Evolutionary conservation across 2,329 filamentous ascomycete genomes (phyloP).

Genomic region (Penicillium sclerotigenum): DNA sequence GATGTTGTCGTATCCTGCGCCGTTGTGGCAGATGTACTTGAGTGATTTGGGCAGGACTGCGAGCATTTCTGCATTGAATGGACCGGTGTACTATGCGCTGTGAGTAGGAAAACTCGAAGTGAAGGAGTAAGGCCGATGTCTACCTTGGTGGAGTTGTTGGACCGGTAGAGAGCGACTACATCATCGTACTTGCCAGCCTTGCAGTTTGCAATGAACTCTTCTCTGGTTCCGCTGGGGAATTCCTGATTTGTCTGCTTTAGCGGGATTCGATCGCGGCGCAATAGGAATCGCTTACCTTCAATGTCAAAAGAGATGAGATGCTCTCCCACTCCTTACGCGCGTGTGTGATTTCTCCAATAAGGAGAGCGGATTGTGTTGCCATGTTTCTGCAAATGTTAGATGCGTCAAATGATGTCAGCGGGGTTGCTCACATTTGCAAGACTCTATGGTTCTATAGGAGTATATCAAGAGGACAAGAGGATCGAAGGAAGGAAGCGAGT

Average conservation of each 20-base stretch:
- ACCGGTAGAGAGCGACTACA: conserved; percentile 57
- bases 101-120: not conserved
- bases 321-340: conserved; percentile 44
- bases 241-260: not conserved
- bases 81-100: conserved; percentile 40
- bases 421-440: not conserved
- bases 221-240: conserved; percentile 52
- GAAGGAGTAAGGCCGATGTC: not conserved
- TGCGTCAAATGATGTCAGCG: conserved; percentile 5
- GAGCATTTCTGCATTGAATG: conserved; percentile 50
- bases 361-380: conserved; percentile 38
- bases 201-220: conserved; percentile 56
- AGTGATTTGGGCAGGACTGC: conserved; percentile 45
- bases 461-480: not conserved
- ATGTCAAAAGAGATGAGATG: conserved; percentile 39
- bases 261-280: not conserved
- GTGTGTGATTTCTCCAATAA: conserved; percentile 46
- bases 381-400: conserved; percentile 24
- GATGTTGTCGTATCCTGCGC: conserved; percentile 61
- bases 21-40: conserved; percentile 53
- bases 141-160: conserved; percentile 54
- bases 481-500: not conserved
- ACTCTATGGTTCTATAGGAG: not conserved
- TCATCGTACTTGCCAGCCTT: conserved; percentile 55
- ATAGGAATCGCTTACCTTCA: conserved; percentile 36